Evolutionary conservation across 2,329 filamentous ascomycete species (phyloP).

Genomic region (Parafenestella ontariensis): DNA sequence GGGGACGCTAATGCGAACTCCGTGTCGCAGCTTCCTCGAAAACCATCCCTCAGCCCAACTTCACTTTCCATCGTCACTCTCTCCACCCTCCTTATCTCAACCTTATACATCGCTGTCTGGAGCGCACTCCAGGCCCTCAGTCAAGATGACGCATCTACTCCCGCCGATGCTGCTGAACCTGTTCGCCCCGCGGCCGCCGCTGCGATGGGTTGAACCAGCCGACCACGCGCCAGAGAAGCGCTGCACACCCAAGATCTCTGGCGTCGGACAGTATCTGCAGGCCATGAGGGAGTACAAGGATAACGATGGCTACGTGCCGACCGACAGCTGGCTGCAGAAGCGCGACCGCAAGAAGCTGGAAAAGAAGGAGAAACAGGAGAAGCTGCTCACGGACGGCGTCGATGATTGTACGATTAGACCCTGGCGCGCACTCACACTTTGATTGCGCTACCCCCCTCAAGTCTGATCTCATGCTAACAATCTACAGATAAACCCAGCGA

Average conservation of each 20-base stretch:
- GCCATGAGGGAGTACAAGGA: conserved; percentile 79
- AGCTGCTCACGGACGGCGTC: conserved; percentile 68
- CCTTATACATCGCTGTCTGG: conserved; percentile 42
- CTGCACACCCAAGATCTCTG: conserved; percentile 74
- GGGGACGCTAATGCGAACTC: conserved; percentile 30
- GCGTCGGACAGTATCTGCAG: conserved; percentile 76
- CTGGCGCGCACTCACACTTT: neutral
- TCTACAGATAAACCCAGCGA: conserved; percentile 76
- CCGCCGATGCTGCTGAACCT: conserved; percentile 91
- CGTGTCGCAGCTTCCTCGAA: conserved; percentile 24
- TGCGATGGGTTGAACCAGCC: conserved; percentile 84
- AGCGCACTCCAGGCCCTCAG: conserved; percentile 43
- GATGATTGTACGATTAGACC: conserved; percentile 63
- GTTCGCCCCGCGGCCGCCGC: conserved; percentile 90
- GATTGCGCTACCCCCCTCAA: neutral
- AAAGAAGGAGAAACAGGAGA: conserved; percentile 73
- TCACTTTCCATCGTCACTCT: conserved; percentile 26
- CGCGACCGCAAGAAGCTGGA: conserved; percentile 84
- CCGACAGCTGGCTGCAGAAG: conserved; percentile 90
- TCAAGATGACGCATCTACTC: conserved; percentile 90
- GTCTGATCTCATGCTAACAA: conserved; percentile 20
- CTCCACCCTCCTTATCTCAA: conserved; percentile 19
- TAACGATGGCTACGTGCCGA: conserved; percentile 77
- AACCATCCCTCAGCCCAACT: conserved; percentile 8
- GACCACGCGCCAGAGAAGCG: conserved; percentile 86